phyloP scores from a whole-genome alignment of 352 stramenopile species.

The Phytopythium delawarense region DNA sequence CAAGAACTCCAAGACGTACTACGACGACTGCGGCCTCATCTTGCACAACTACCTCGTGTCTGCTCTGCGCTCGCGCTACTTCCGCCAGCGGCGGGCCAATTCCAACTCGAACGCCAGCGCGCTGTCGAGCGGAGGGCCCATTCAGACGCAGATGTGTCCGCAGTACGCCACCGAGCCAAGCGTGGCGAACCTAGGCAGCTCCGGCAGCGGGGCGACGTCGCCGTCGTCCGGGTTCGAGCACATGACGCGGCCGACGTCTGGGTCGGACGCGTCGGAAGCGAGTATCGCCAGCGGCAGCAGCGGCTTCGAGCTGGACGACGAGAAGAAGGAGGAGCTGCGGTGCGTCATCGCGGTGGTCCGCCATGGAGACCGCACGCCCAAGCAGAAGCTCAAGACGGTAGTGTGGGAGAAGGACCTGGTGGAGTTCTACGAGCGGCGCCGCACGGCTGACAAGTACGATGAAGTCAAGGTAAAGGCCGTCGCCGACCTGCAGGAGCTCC shows the following conservation, averaged over 20 bases:
- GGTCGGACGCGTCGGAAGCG: constrained; percentile 64
- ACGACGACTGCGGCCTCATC: constrained; percentile 97
- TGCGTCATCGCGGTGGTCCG: constrained; percentile 98
- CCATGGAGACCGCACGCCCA: constrained; percentile 98
- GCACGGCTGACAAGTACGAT: constrained; percentile 71
- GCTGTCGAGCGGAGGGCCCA: constrained; percentile 18
- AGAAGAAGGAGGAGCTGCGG: constrained; percentile 94
- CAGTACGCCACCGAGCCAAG: constrained; percentile 72
- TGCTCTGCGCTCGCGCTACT: constrained; percentile 71
- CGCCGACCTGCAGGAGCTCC: constrained; percentile 69
- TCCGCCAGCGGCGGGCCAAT: constrained; percentile 64
- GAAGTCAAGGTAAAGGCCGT: constrained; percentile 87
- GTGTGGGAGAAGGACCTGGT: constrained; percentile 87
- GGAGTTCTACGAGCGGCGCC: constrained; percentile 69
- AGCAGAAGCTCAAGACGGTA: constrained; percentile 98
- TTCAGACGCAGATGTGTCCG: constrained; percentile 60
- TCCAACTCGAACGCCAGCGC: constrained; percentile 21
- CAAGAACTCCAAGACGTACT: constrained; percentile 98
- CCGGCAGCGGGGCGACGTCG: constrained; percentile 17
- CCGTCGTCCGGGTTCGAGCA: constrained; percentile 14
- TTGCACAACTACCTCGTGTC: constrained; percentile 90
- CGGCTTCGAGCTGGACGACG: constrained; percentile 40
- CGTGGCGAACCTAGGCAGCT: constrained; percentile 14
- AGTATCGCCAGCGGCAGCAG: constrained; percentile 62
- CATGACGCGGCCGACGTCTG: constrained; percentile 47